Base-by-base conservation (phyloP, 108 stramenopile species). In the Stephanodiscus triporus region DNA sequence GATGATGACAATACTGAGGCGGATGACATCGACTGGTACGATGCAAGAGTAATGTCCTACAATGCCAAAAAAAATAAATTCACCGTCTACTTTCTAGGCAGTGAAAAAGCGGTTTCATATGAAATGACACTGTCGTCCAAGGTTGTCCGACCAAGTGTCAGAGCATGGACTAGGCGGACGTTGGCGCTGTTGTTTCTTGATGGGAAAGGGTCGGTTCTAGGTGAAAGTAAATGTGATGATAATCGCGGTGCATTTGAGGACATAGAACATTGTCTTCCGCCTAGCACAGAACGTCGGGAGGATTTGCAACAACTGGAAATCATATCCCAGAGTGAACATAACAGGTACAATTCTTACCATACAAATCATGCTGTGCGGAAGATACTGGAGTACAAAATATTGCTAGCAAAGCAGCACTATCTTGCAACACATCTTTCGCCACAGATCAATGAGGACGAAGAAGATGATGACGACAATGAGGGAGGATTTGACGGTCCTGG, bases 1-100 rank as follows among this genome's bases (percentile, higher is more conserved):
- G 75, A 70, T 20, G 68, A 62, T 26, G 73, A 73, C n/a, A 70
- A 76, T 32, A 71, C 79, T 22, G 88, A 68, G 34, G 73, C 68
- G 27, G 68, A 80, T 27, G 86, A 77, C 14, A 76, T 81, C 20
- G 93, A 91, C 85, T 94, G 93, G 93, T 94, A 94, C 69, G 93
- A 87, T 70, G 93, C 80, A 6, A 73, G 72, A 50, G 72, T 93
- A 32, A 20, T 86, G 13, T 77, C 77, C 11, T 84, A 72, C 51
- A 42, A 36, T 40, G 43, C 37, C 24, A 20, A 59, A 24, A 53
- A 67, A 63, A 20, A 48, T 45, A 49, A 54, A 26, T 66, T 79
- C 40, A 60, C 63, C 0, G 87, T 94, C 30, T 43, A 80, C n/a
- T 83, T 91, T 51, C 59, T 68, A 20, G 91, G 91, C 43, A 87